Evolutionary conservation across 257 asterid species (phyloP), one percentile per base, ranked within the genome.

Genomic region (Solanum chiquidenum): DNA sequence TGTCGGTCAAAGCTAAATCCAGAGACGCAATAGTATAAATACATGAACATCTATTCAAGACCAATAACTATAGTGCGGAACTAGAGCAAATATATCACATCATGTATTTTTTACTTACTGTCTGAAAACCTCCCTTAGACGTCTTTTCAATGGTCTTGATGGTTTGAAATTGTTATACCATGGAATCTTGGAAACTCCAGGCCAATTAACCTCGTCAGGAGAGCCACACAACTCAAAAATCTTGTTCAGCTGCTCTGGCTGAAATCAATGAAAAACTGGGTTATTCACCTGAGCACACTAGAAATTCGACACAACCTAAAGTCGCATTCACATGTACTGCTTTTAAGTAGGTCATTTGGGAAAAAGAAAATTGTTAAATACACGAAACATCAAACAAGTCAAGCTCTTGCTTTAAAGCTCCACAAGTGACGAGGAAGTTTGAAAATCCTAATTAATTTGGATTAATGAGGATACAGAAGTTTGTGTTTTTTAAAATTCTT

Each of bases 111-210:
- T 64, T 89, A 86, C 98, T 93, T 91, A 97, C 99, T 92, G 95
- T 87, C 97, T 92, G 87, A 97, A 97, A 84, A 89, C 93, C 92
- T 97, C 99, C 89, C 96, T 95, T 31, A 94, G 86, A 60, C 98
- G 95, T 91, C 94, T 96, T 93, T 94, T 96, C 98, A 95, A 91
- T n/a, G 91, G 95, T 62, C 95, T 95, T 73, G 97, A 31, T 35
- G 99, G 99, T 91, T 96, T 96, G 93, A 97, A 96, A 90, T 95
- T 97, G 93, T 90, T 94, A 90, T 97, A 97, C 99, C 98, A 97
- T 23, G 98, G 98, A 62, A 94, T 91, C 96, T 96, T 97, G 46
- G 99, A 93, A 87, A 97, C 99, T 83, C 99, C 99, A 84, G 99
- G 99, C 99, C 99, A 97, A 16, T 91, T 91, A 85, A 92, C 80